phyloP scores from a whole-genome alignment of 208 protist genomes.

The Angomonas desouzai region DNA sequence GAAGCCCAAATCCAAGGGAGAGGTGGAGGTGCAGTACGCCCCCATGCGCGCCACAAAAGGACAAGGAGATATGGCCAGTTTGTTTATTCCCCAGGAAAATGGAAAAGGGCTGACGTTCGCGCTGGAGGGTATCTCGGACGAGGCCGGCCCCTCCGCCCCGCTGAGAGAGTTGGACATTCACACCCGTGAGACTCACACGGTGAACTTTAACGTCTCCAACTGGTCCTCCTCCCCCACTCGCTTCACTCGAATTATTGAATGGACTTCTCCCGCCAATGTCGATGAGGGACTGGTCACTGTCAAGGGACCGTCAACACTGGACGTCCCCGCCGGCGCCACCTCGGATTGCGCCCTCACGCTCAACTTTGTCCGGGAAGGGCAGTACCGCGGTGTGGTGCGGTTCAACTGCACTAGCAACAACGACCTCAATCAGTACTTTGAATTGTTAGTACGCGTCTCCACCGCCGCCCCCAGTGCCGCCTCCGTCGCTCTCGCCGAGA shows the following conservation, averaged over 20 bases:
- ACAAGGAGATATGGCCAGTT: slow-evolving; percentile 54
- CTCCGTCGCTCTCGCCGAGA: slow-evolving; percentile 27
- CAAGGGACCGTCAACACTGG: slow-evolving; percentile 65
- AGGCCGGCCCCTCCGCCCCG: slow-evolving; percentile 39
- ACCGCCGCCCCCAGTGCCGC: slow-evolving; percentile 14
- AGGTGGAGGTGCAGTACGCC: slow-evolving; percentile 82
- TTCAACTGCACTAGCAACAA: slow-evolving; percentile 65
- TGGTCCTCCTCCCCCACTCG: slow-evolving; percentile 68
- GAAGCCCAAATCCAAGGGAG: slow-evolving; percentile 52
- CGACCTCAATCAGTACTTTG: slow-evolving; percentile 85
- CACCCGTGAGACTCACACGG: slow-evolving; percentile 32
- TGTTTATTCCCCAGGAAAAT: slow-evolving; percentile 93
- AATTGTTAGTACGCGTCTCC: slow-evolving; percentile 61
- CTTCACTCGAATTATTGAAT: slow-evolving; percentile 81
- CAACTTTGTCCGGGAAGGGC: slow-evolving; percentile 76
- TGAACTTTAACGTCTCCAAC: slow-evolving; percentile 80
- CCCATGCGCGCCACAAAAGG: slow-evolving; percentile 72
- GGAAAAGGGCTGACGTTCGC: slow-evolving; percentile 81
- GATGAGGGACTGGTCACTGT: slow-evolving; percentile 57
- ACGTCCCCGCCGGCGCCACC: slow-evolving; percentile 73
- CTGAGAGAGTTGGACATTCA: slow-evolving; percentile 41
- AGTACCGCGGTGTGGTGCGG: slow-evolving; percentile 52
- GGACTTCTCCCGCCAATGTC: slow-evolving; percentile 35
- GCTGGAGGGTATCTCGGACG: slow-evolving; percentile 68
- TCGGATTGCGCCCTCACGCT: slow-evolving; percentile 80